Percentiles rank a stretch among this genome's conserved stretches.
Conservation (phyloP, 2,329 filamentous ascomycete genomes). For the Beauveria medogensis region DNA sequence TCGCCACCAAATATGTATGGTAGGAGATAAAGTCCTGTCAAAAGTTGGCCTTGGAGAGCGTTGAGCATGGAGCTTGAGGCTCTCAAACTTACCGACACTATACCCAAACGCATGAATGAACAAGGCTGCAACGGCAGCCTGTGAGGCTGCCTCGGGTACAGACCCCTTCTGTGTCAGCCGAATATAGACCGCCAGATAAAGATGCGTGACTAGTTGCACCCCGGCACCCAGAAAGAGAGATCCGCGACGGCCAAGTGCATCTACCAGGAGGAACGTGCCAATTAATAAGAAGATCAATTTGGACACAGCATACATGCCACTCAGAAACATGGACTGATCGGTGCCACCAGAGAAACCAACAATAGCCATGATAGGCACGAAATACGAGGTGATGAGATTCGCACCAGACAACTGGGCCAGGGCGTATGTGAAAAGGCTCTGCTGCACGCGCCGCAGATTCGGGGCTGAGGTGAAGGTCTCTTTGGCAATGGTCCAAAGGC, state of each 20-base stretch:
- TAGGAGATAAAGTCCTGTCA: constrained; percentile 26
- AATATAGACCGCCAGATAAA: constrained; percentile 33
- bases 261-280: constrained; percentile 36
- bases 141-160: constrained; percentile 21
- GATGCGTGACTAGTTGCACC: constrained; percentile 31
- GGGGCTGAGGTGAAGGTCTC: constrained; percentile 29
- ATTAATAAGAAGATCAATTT: constrained; percentile 35
- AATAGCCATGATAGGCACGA: constrained; percentile 33
- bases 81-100: constrained; percentile 20
- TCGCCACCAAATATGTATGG: constrained; percentile 38
- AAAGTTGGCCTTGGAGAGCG: constrained; percentile 4
- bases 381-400: constrained; percentile 35
- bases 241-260: constrained; percentile 32
- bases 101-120: constrained; percentile 39
- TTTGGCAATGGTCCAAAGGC: constrained; percentile 16
- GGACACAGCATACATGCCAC: constrained; percentile 33
- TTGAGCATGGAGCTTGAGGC: no score
- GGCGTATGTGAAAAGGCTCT: constrained; percentile 28
- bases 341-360: constrained; percentile 25
- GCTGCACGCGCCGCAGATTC: constrained; percentile 33
- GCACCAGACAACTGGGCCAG: constrained; percentile 37
- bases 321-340: constrained; percentile 28
- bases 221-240: constrained; percentile 28
- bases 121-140: constrained; percentile 34
- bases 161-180: constrained; percentile 22